Conservation (phyloP, 495 filamentous ascomycete genomes). For the Tuber brumale region DNA sequence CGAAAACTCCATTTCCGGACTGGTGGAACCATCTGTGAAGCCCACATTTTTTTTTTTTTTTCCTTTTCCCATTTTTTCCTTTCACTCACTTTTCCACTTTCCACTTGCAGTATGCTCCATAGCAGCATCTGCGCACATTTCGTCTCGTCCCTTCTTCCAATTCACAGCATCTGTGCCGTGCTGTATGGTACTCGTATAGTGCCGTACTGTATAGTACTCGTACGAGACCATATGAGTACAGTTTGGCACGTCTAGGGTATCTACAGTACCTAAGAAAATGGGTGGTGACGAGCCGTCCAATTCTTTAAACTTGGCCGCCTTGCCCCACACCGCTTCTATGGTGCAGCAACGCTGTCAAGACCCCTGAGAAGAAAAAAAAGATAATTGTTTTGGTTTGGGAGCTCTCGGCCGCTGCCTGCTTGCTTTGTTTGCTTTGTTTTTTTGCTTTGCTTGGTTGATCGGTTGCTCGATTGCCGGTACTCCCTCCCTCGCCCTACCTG, state of each 20-base stretch:
- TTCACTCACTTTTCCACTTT: neutral
- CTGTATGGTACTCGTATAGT: too few species aligned
- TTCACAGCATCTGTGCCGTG: neutral
- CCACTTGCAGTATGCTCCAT: neutral
- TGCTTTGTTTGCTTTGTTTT: neutral
- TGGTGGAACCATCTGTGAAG: neutral
- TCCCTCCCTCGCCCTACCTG: neutral
- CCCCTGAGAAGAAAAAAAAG: slow-evolving; percentile 1
- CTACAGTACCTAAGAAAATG: neutral
- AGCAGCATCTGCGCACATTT: neutral
- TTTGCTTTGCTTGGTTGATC: neutral
- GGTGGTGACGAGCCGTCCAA: neutral
- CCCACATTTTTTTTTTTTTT: neutral
- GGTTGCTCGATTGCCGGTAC: neutral
- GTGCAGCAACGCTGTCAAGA: neutral
- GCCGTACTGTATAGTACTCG: too few species aligned
- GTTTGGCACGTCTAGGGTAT: neutral
- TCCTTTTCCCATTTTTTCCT: neutral
- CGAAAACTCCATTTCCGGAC: neutral
- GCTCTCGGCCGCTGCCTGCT: neutral
- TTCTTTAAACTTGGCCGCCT: neutral
- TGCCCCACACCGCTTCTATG: neutral
- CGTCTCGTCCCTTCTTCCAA: neutral
- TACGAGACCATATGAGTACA: neutral
- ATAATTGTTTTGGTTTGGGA: neutral